Percentiles rank a stretch among this genome's conserved stretches.
phyloP scores from a whole-genome alignment of 2,329 filamentous ascomycete species.

The Fusarium falciforme region DNA sequence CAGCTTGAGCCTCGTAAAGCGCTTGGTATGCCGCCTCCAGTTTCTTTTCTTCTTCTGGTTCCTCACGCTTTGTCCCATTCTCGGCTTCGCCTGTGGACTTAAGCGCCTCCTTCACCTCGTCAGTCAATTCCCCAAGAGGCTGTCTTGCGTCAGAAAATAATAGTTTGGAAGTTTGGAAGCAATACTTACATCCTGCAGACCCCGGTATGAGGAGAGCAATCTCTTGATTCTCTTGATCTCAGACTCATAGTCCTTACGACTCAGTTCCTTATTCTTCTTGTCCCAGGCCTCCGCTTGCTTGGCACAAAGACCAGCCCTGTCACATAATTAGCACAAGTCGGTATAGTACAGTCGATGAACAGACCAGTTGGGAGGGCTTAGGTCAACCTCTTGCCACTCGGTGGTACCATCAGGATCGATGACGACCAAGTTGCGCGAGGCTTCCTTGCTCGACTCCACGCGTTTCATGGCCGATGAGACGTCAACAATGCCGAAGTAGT shows the following conservation, averaged over 20 bases:
- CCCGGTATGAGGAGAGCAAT: neutral
- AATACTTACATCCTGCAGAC: neutral
- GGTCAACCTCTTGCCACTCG: neutral
- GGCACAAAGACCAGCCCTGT: neutral
- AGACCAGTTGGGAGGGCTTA: conserved; percentile 7
- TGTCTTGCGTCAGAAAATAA: neutral
- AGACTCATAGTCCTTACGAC: neutral
- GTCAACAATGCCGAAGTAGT: conserved; percentile 11
- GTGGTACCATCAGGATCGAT: conserved; percentile 3
- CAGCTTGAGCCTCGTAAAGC: neutral
- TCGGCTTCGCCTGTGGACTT: neutral
- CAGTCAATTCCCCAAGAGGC: neutral
- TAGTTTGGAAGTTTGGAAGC: neutral
- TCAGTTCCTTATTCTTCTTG: neutral
- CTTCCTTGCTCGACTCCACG: conserved; percentile 11
- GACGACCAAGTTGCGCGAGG: conserved; percentile 2
- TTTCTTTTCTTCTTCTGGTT: neutral
- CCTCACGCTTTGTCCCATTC: neutral
- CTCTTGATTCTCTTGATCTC: neutral
- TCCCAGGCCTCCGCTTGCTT: neutral
- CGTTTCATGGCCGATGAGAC: conserved; percentile 12
- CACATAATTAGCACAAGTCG: neutral
- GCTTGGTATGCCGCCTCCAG: neutral
- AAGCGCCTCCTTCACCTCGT: neutral
- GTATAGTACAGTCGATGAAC: neutral